phyloP scores from a whole-genome alignment of 78 protist genomes.

The Pelomyxa schiedti region DNA sequence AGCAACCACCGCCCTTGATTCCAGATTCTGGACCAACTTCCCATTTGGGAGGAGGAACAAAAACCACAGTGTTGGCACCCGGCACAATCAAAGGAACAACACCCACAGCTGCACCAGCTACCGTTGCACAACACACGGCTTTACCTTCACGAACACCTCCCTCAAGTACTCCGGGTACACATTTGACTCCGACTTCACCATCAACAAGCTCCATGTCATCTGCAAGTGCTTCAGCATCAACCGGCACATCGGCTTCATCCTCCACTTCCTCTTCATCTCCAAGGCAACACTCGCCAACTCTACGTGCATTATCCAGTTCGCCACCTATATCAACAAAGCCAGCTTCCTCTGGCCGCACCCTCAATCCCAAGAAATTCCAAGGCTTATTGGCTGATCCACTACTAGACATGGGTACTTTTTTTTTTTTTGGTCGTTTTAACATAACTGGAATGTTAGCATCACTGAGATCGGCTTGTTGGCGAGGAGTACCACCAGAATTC shows the following conservation, averaged over 20 bases:
- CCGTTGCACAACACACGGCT: no score
- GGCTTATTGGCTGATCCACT: neutral
- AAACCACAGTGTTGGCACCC: no score
- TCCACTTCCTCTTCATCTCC: neutral
- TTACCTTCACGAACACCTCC: no score
- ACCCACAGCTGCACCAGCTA: no score
- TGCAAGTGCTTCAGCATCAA: no score
- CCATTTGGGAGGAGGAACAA: no score
- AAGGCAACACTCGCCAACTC: slow-evolving; percentile 14
- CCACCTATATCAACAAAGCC: neutral
- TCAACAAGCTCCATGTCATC: no score
- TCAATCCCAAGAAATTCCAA: slow-evolving; percentile 18
- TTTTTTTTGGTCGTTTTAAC: neutral
- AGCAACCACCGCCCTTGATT: no score
- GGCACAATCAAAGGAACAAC: no score
- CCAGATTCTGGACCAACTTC: no score
- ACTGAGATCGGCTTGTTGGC: slow-evolving; percentile 27
- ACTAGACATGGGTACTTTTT: slow-evolving; percentile 16
- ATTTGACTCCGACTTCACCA: no score
- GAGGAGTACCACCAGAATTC: slow-evolving; percentile 16
- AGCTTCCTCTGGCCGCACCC: slow-evolving; percentile 1
- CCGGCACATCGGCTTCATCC: slow-evolving; percentile 3
- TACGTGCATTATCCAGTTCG: neutral
- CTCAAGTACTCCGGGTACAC: no score
- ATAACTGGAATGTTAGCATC: neutral